Conservation (phyloP, 2,329 filamentous ascomycete genomes). For the Neonectria punicea region DNA sequence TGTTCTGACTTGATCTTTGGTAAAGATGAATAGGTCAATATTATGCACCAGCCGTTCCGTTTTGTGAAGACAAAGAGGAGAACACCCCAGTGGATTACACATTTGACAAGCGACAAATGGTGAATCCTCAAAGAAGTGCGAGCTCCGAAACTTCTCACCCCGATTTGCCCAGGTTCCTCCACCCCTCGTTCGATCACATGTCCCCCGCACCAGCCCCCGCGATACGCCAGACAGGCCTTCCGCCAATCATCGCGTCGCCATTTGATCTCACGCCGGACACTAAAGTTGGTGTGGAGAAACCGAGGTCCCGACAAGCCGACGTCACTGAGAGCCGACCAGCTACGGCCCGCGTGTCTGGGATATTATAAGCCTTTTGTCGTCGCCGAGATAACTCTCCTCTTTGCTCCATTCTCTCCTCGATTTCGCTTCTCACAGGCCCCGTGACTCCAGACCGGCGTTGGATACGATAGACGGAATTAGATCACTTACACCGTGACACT, state of each 20-base stretch:
- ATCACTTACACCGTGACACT: background rate
- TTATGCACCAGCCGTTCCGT: background rate
- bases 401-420: background rate
- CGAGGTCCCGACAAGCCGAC: conserved; percentile 27
- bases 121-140: background rate
- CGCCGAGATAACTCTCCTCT: background rate
- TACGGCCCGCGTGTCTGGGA: background rate
- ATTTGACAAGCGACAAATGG: background rate
- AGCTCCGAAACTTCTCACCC: background rate
- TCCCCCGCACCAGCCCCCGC: conserved; percentile 19
- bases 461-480: background rate
- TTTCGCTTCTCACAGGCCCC: too few species aligned
- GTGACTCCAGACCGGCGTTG: background rate
- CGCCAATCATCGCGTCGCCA: conserved; percentile 18
- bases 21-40: too few species aligned
- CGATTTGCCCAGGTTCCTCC: background rate
- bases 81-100: background rate
- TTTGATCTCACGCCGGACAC: conserved; percentile 10
- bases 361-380: background rate
- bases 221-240: background rate
- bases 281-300: conserved; percentile 17
- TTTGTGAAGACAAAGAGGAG: background rate
- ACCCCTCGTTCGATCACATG: conserved; percentile 20
- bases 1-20: background rate
- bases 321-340: conserved; percentile 20